Base-by-base conservation (phyloP, 108 stramenopile genomes). In the Cyclotella distinguenda region DNA sequence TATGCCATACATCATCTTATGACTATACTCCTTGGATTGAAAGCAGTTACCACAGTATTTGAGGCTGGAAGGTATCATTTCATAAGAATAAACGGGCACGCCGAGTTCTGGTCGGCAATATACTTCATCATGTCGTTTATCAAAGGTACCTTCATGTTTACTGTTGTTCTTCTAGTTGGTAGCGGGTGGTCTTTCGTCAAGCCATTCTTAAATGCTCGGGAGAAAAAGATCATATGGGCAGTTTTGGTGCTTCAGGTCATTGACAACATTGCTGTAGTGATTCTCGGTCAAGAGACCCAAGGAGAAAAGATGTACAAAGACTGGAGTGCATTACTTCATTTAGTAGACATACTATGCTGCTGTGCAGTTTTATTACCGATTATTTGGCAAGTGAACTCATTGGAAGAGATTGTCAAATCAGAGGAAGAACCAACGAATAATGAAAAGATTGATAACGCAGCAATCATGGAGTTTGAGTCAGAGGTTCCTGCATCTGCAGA, bases 331-430 rank as follows among this genome's bases (percentile, higher is more conserved):
- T 47, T 97, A 28, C 80, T 99, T 21, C 96, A 97, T 70, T 61
- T 99, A 31, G 86, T 98, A 7, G 99, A 99, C 69, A 91, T 98
- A 30, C n/a, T 97, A 30, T 98, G 99, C 70, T 98, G 99, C 70
- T 91, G 87, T 62, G 95, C 93, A 33, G 84, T 99, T n/a, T 75
- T 98, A 15, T 49, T 98, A 52, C 99, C 99, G 11, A 96, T 99
- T 64, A 88, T 97, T 18, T 98, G 97, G 97, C 90, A 90, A 68
- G 88, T 95, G 25, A 89, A 88, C 48, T 54, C 82, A 23, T 64
- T 91, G 36, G 89, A 92, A 70, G 84, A 84, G 64, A 87, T 60
- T 51, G 53, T 93, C 33, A 78, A 80, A 44, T 67, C 70, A 25
- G 68, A 81, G 48, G 36, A 60, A 33, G 55, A 56, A 36, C 36